phyloP scores from a whole-genome alignment of 257 asterid species.

The Leonotis leonurus region DNA sequence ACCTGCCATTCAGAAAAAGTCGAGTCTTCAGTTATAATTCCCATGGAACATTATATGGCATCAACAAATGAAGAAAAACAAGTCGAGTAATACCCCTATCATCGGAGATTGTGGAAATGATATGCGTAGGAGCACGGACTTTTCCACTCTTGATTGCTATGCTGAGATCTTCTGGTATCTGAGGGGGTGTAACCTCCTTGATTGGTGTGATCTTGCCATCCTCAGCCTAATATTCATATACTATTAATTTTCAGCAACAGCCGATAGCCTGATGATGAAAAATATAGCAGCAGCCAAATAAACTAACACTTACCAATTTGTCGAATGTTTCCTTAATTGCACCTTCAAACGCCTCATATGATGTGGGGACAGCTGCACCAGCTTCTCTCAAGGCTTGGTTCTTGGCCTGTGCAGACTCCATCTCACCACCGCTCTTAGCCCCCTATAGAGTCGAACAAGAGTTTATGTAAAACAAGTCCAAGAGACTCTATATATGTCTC shows the following conservation, averaged over 20 bases:
- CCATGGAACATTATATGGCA: background rate
- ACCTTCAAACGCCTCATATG: slow-evolving; percentile 81
- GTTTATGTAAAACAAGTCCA: background rate
- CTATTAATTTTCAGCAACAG: slow-evolving; percentile 13
- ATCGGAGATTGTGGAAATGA: slow-evolving; percentile 90
- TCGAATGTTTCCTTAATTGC: slow-evolving; percentile 66
- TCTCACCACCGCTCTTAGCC: slow-evolving; percentile 97
- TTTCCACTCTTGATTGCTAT: slow-evolving; percentile 91
- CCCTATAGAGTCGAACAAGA: slow-evolving; percentile 39
- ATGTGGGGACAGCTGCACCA: slow-evolving; percentile 89
- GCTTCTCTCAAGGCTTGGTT: slow-evolving; percentile 86
- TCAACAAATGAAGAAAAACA: background rate
- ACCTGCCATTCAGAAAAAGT: slow-evolving; percentile 42
- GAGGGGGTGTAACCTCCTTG: slow-evolving; percentile 88
- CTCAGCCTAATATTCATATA: slow-evolving; percentile 37
- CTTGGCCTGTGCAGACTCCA: slow-evolving; percentile 99
- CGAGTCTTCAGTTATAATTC: slow-evolving; percentile 14
- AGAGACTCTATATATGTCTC: background rate
- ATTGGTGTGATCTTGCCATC: slow-evolving; percentile 61
- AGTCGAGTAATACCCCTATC: slow-evolving; percentile 56
- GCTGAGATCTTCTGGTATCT: slow-evolving; percentile 91
- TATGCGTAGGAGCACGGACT: slow-evolving; percentile 97
- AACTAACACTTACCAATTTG: slow-evolving; percentile 49
- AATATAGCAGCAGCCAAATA: background rate
- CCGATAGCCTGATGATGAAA: background rate